Conservation (phyloP, 441 rosid genomes). For the Aquilaria agallochum region DNA sequence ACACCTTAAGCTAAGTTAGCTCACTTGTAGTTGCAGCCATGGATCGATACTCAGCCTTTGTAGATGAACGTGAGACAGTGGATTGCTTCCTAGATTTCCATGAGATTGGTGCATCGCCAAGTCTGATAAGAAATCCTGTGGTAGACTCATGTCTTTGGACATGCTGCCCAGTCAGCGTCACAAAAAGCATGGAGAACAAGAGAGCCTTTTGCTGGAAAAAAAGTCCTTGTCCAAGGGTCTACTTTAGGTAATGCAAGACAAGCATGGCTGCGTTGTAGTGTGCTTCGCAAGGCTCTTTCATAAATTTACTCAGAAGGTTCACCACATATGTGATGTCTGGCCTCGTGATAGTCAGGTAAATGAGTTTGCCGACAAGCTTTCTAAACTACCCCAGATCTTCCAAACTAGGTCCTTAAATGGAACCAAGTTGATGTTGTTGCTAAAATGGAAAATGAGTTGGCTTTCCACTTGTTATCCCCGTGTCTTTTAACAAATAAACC, state of each 20-base stretch:
- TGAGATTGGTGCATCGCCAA: neutral
- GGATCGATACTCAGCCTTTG: neutral
- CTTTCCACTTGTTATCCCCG: no score
- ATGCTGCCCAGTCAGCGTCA: neutral
- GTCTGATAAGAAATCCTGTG: neutral
- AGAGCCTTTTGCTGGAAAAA: neutral
- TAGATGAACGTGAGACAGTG: neutral
- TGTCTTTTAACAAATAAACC: no score
- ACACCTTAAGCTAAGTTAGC: neutral
- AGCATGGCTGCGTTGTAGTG: neutral
- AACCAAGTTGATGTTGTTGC: no score
- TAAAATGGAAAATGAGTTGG: no score
- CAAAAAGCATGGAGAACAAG: neutral
- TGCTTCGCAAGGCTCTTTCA: neutral
- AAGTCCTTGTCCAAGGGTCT: neutral
- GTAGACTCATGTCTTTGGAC: neutral
- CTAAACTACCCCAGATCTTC: neutral
- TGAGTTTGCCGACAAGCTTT: neutral
- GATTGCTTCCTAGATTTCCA: constrained; percentile 1
- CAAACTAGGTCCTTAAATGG: no score
- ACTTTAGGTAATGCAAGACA: neutral
- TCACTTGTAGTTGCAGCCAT: neutral
- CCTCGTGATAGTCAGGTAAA: neutral
- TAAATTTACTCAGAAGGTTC: no score
- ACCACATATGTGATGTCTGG: neutral